These are phyloP conservation scores for Yamadazyma tumulicola DNA, from an alignment of 805 yeast genomes.

Conservation along the genomic window DNA sequence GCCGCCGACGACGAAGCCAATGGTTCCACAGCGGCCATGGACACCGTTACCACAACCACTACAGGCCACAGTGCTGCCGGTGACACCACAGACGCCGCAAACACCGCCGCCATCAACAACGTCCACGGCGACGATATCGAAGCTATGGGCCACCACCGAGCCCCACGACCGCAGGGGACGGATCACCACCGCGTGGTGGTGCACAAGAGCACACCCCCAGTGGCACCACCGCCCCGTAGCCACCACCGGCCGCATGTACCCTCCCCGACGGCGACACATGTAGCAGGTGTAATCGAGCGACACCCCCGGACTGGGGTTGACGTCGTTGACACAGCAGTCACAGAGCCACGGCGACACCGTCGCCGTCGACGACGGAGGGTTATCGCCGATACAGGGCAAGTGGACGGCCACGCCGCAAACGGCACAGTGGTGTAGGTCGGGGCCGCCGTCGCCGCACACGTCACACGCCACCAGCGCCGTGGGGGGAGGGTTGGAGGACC, in stretches of 20 bases:
- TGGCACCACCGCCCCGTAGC: conserved; percentile 74
- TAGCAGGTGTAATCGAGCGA: conserved; percentile 60
- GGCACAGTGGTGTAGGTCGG: conserved; percentile 50
- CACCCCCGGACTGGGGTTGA: conserved; percentile 56
- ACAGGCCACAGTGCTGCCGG: conserved; percentile 48
- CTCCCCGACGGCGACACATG: conserved; percentile 57
- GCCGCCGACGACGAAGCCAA: conserved; percentile 52
- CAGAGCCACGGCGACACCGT: conserved; percentile 62
- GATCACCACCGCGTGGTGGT: conserved; percentile 29
- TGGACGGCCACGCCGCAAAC: conserved; percentile 73
- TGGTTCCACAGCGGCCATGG: conserved; percentile 59
- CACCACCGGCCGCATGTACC: conserved; percentile 64
- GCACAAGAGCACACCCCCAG: conserved; percentile 63
- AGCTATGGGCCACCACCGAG: conserved; percentile 8
- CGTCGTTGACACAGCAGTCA: conserved; percentile 71
- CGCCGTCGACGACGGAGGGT: too few species aligned
- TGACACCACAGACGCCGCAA: conserved; percentile 43
- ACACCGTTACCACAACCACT: conserved; percentile 34
- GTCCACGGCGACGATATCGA: conserved; percentile 29
- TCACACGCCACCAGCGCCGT: too few species aligned
- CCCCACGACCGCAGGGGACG: neutral
- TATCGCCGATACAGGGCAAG: conserved; percentile 68
- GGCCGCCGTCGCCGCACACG: conserved; percentile 1
- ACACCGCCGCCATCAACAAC: conserved; percentile 24
- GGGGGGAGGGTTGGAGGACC: neutral